These are phyloP conservation scores for Isoetes taiwanensis DNA, from an alignment of 75 land plant genomes.

Conservation along the genomic window DNA sequence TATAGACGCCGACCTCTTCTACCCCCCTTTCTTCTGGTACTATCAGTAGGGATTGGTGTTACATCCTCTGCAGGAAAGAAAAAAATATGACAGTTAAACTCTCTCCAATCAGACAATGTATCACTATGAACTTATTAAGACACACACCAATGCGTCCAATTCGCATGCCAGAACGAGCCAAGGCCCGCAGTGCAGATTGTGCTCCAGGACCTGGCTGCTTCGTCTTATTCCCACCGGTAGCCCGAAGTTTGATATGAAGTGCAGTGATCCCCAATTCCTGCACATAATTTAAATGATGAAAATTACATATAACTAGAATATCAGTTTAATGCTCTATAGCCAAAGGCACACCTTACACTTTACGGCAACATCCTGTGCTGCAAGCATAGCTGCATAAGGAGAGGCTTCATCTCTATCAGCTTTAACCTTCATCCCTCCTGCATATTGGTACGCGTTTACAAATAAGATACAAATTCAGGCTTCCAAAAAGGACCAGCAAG, in stretches of 20 bases:
- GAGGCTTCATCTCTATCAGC: conserved; percentile 86
- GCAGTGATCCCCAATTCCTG: conserved; percentile 87
- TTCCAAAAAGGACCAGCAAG: too few relatives aligned
- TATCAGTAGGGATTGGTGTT: conserved; percentile 73
- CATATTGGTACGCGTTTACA: not conserved
- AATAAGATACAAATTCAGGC: not conserved
- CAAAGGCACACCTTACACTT: conserved; percentile 56
- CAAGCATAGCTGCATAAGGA: conserved; percentile 96
- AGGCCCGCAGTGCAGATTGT: conserved; percentile 82
- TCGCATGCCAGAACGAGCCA: conserved; percentile 80
- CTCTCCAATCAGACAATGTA: too few relatives aligned
- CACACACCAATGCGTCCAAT: conserved; percentile 74
- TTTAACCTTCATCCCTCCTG: conserved; percentile 82
- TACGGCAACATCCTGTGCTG: conserved; percentile 79
- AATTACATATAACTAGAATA: too few relatives aligned
- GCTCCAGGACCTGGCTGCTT: conserved; percentile 93
- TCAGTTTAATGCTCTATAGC: not conserved
- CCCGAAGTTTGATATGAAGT: conserved; percentile 84
- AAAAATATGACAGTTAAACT: too few relatives aligned
- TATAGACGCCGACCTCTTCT: conserved; percentile 67
- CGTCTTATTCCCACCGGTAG: conserved; percentile 87
- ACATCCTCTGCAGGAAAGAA: conserved; percentile 50
- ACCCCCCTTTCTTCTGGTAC: conserved; percentile 76
- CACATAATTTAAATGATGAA: not conserved
- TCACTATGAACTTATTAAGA: too few relatives aligned